phyloP scores from a whole-genome alignment of 805 yeast species.

The Monosporozyma aerobia region DNA sequence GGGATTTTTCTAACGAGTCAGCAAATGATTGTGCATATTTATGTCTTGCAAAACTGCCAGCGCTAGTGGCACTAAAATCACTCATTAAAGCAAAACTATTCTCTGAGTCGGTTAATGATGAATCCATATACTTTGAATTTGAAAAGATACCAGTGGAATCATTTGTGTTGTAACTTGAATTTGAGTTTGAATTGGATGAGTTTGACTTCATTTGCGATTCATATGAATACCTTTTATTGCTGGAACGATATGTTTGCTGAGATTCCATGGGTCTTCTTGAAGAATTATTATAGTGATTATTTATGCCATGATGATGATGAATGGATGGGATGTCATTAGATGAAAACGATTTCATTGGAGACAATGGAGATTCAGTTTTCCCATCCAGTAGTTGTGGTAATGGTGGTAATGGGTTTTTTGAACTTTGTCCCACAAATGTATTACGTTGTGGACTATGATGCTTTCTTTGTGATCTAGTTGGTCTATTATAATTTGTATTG shows the following conservation, averaged over 20 bases:
- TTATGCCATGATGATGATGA: not conserved
- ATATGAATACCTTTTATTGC: not conserved
- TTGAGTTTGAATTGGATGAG: conserved; percentile 1
- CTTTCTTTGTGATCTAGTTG: not conserved
- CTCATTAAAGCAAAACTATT: conserved; percentile 37
- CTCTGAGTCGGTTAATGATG: conserved; percentile 36
- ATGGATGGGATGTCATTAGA: conserved; percentile 16
- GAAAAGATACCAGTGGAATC: conserved; percentile 25
- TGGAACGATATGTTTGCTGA: not conserved
- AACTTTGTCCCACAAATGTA: not conserved
- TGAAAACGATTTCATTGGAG: conserved; percentile 22
- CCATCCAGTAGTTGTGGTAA: conserved; percentile 20
- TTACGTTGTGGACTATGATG: not conserved
- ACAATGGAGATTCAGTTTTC: conserved; percentile 4
- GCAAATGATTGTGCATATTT: conserved; percentile 39
- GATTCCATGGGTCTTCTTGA: not conserved
- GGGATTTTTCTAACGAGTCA: conserved; percentile 20
- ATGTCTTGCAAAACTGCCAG: conserved; percentile 76
- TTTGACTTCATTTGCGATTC: not conserved
- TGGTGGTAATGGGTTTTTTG: conserved; percentile 16
- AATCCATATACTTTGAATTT: conserved; percentile 40
- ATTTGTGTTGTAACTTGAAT: not conserved
- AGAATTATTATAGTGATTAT: not conserved
- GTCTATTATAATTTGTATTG: not conserved
- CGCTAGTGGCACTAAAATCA: conserved; percentile 81